Base-by-base conservation (phyloP, 305 asterid species). In the Fraxinus dipetala region DNA sequence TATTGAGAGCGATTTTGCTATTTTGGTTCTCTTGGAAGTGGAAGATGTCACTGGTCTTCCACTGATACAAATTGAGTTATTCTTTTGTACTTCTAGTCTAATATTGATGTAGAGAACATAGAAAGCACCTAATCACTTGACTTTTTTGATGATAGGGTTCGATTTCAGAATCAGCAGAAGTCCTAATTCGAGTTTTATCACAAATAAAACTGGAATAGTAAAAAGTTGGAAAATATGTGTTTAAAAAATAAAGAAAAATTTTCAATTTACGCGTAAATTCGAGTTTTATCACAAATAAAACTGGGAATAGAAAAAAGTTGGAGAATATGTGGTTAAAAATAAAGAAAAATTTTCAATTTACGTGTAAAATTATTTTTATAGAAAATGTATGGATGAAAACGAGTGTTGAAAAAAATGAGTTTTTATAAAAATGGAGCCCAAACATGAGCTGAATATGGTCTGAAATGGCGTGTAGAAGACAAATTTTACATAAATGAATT, bases 31-130 rank as follows among this genome's bases (percentile, higher is more conserved):
- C n/a, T 75, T 82, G 78, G 83, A 56, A 86, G 91, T 89, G 93
- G 91, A 85, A 82, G 83, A 77, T 83, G 89, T 79, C 82, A 80
- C 63, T 81, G 77, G 86, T 85, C 77, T 88, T 88, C 91, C 92
- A 87, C 88, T 80, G 61, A 67, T 45, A 74, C 77, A 74, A 5
- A 24, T 63, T 72, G 38, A 32, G 78, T 59, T 72, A 63, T 74
- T 72, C 78, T 78, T 69, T 75, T 26, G 1, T 65, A 8, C 31
- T 9, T 76, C 45, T 9, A 0, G 43, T 43, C 43, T 59, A 77
- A 74, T 77, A 51, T 72, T 38, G 9, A 69, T 75, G 81, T 75
- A 80, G 85, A 31, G 43, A 79, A 69, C 72, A 28, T 13, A 78
- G 67, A 82, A 75, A 75, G n/a, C 32, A 77, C 75, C 11, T 31